phyloP scores from a whole-genome alignment of 169 alveolate species.

The Pseudocohnilembus persalinus region DNA sequence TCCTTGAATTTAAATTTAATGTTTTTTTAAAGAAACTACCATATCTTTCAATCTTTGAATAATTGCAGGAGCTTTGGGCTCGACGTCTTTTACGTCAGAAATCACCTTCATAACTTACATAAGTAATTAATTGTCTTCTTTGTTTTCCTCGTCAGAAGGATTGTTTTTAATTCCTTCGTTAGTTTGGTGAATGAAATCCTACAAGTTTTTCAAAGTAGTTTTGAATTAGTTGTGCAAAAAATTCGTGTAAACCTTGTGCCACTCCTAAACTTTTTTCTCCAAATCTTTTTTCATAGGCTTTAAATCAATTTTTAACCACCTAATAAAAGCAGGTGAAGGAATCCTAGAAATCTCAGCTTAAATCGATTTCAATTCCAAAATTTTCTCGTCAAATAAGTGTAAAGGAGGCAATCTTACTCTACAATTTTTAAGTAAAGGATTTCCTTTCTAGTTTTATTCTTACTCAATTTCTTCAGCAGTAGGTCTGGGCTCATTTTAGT shows the following conservation, averaged over 20 bases:
- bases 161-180: constrained; percentile 82
- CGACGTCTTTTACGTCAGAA: constrained; percentile 88
- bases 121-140: constrained; percentile 80
- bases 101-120: constrained; percentile 90
- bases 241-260: constrained; percentile 86
- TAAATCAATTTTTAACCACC: constrained; percentile 90
- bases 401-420: constrained; percentile 81
- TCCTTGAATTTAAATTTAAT: constrained; percentile 74
- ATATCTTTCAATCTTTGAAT: constrained; percentile 84
- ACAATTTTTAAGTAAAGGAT: constrained; percentile 73
- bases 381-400: constrained; percentile 85
- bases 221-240: constrained; percentile 80
- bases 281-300: constrained; percentile 87
- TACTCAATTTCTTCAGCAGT: constrained; percentile 73
- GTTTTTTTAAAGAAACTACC: constrained; percentile 79
- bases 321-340: constrained; percentile 87
- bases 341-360: constrained; percentile 80
- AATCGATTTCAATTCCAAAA: constrained; percentile 74
- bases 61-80: constrained; percentile 73
- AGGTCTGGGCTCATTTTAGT: constrained; percentile 78
- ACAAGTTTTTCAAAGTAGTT: constrained; percentile 79
- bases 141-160: constrained; percentile 80
- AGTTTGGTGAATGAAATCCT: constrained; percentile 84
- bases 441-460: constrained; percentile 69
- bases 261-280: constrained; percentile 76